A percentile compares a stretch with the other conserved stretches of the same genome.
These are phyloP conservation scores for Pichia deserticola DNA, from an alignment of 805 yeast species.

Conservation along the genomic window DNA sequence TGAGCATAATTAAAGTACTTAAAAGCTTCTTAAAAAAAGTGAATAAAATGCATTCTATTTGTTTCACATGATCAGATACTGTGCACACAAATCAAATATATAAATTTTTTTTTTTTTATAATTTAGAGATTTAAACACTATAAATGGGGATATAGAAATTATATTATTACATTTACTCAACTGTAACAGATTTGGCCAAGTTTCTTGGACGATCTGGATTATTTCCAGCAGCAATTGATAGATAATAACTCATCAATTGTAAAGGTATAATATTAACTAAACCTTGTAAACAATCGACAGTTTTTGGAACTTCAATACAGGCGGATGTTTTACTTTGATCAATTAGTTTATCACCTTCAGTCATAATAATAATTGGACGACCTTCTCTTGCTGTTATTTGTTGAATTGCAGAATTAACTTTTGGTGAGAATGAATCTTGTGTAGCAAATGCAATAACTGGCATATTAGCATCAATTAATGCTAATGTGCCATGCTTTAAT, in stretches of 20 bases:
- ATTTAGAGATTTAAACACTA: no score
- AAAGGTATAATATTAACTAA: constrained; percentile 87
- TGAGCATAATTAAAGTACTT: no score
- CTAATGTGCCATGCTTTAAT: constrained; percentile 96
- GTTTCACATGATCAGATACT: no score
- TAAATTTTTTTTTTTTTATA: no score
- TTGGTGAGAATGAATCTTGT: constrained; percentile 91
- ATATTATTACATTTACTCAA: constrained; percentile 45
- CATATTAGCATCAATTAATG: constrained; percentile 86
- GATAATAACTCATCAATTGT: constrained; percentile 94
- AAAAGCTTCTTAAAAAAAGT: no score
- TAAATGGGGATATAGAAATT: no score
- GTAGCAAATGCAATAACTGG: constrained; percentile 97
- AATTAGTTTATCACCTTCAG: constrained; percentile 66
- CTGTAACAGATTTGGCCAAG: constrained; percentile 97
- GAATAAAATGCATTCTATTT: no score
- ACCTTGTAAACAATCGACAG: constrained; percentile 98
- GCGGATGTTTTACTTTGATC: constrained; percentile 50
- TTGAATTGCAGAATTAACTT: constrained; percentile 89
- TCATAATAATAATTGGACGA: constrained; percentile 88
- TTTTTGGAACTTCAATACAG: constrained; percentile 83
- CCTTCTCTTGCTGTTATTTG: constrained; percentile 98
- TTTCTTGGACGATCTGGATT: constrained; percentile 99
- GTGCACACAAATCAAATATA: no score
- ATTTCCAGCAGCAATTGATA: constrained; percentile 89